A percentile compares a stretch with the other conserved stretches of the same genome.
phyloP scores from a whole-genome alignment of 1,284 basidiomycete species.

The Irpex sp. region DNA sequence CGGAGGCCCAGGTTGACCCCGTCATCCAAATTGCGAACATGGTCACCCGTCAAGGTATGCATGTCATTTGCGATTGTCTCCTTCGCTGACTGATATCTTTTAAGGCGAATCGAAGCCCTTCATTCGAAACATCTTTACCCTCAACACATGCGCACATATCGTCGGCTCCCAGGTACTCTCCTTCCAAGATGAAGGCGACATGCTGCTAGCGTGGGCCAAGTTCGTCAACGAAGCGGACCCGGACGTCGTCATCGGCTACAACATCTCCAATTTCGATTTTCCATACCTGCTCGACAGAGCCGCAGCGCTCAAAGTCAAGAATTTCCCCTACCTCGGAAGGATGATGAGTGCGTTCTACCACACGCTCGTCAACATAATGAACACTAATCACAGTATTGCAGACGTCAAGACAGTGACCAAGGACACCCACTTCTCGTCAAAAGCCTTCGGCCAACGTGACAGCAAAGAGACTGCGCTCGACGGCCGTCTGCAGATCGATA shows the following conservation, averaged over 20 bases:
- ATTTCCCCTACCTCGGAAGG: constrained; percentile 79
- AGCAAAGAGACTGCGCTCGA: constrained; percentile 90
- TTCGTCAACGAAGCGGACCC: constrained; percentile 89
- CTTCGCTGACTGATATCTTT: neutral
- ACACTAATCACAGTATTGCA: constrained; percentile 27
- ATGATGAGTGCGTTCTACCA: constrained; percentile 55
- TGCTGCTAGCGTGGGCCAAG: constrained; percentile 80
- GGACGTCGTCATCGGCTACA: constrained; percentile 93
- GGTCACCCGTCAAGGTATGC: constrained; percentile 89
- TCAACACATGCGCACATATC: constrained; percentile 90
- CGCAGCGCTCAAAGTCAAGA: constrained; percentile 67
- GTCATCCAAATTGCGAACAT: constrained; percentile 98
- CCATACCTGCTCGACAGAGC: constrained; percentile 92
- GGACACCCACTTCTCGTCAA: constrained; percentile 93
- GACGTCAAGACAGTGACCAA: constrained; percentile 77
- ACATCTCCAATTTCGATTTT: constrained; percentile 89
- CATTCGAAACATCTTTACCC: constrained; percentile 93
- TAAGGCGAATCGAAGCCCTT: constrained; percentile 88
- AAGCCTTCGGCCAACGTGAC: constrained; percentile 92
- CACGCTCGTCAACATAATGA: neutral
- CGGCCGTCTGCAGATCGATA: constrained; percentile 88
- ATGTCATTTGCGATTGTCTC: neutral
- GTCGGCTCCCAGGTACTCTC: constrained; percentile 93
- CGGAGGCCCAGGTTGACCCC: constrained; percentile 83
- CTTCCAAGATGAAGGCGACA: constrained; percentile 68